Conservation (phyloP, 1,284 basidiomycete genomes). For the Boletus albobrunnescens region DNA sequence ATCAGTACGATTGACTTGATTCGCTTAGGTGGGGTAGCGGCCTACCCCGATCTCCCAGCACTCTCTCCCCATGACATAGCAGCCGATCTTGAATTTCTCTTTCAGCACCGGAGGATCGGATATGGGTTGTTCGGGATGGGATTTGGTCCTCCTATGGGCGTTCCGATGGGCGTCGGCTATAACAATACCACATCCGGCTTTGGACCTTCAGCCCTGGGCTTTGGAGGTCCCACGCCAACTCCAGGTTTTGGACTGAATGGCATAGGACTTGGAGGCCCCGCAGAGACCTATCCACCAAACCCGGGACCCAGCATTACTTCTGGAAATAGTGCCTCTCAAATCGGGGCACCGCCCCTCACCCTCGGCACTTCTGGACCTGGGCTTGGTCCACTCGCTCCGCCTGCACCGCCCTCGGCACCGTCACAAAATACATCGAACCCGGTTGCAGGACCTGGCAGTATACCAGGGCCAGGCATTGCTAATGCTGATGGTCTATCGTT, state of each 20-base stretch:
- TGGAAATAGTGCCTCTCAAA: slow-evolving; percentile 8
- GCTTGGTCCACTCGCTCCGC: slow-evolving; percentile 8
- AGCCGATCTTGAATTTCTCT: slow-evolving; percentile 54
- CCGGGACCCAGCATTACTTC: slow-evolving; percentile 11
- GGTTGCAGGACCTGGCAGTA: slow-evolving; percentile 9
- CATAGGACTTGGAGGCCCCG: slow-evolving; percentile 11
- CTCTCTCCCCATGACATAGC: slow-evolving; percentile 50
- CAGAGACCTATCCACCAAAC: slow-evolving; percentile 21
- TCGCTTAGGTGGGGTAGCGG: slow-evolving; percentile 22
- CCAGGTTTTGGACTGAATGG: slow-evolving; percentile 25
- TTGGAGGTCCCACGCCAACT: slow-evolving; percentile 15
- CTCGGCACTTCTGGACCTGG: slow-evolving; percentile 14
- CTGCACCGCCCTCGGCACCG: slow-evolving; percentile 4
- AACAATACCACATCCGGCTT: slow-evolving; percentile 19
- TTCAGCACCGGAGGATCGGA: slow-evolving; percentile 40
- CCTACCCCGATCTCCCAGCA: slow-evolving; percentile 54
- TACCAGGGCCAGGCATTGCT: slow-evolving; percentile 9
- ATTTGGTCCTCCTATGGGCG: slow-evolving; percentile 27
- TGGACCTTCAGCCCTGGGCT: slow-evolving; percentile 17
- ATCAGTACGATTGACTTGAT: slow-evolving; percentile 11
- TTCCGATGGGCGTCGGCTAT: slow-evolving; percentile 24
- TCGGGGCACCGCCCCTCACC: slow-evolving; percentile 9
- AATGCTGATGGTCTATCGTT: slow-evolving; percentile 20
- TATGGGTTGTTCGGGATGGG: slow-evolving; percentile 31
- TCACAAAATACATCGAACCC: slow-evolving; percentile 13